These are phyloP conservation scores for Vitellaria paradoxa DNA, from an alignment of 179 eudicot species.

Conservation along the genomic window DNA sequence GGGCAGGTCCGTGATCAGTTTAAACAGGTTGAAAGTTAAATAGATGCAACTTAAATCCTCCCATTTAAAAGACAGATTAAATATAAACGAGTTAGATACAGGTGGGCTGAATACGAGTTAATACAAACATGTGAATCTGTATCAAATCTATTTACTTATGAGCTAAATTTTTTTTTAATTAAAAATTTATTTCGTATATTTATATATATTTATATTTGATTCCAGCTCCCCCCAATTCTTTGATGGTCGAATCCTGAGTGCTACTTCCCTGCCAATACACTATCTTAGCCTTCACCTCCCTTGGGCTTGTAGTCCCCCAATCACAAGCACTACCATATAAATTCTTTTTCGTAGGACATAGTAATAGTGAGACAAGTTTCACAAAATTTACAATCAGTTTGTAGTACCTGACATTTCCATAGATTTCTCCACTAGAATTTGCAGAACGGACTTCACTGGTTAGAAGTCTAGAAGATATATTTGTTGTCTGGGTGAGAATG, in stretches of 20 bases:
- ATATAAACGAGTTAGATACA: too few species aligned
- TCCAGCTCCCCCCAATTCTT: constrained; percentile 39
- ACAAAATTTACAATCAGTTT: background rate
- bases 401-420: constrained; percentile 40
- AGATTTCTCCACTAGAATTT: constrained; percentile 17
- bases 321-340: constrained; percentile 46
- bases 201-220: background rate
- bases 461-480: constrained; percentile 53
- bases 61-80: too few species aligned
- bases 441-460: constrained; percentile 44
- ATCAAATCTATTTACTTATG: too few species aligned
- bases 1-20: too few species aligned
- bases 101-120: too few species aligned
- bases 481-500: constrained; percentile 46
- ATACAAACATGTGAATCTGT: too few species aligned
- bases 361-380: too few species aligned
- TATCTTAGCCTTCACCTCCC: constrained; percentile 57
- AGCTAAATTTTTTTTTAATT: too few species aligned
- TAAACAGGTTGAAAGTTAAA: too few species aligned
- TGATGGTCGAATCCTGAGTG: constrained; percentile 36
- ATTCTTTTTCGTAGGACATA: background rate
- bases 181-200: too few species aligned
- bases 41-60: too few species aligned
- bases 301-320: constrained; percentile 28
- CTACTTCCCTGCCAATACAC: constrained; percentile 48